phyloP scores from a whole-genome alignment of 768 basidiomycete genomes.

The Favolaschia claudopus region DNA sequence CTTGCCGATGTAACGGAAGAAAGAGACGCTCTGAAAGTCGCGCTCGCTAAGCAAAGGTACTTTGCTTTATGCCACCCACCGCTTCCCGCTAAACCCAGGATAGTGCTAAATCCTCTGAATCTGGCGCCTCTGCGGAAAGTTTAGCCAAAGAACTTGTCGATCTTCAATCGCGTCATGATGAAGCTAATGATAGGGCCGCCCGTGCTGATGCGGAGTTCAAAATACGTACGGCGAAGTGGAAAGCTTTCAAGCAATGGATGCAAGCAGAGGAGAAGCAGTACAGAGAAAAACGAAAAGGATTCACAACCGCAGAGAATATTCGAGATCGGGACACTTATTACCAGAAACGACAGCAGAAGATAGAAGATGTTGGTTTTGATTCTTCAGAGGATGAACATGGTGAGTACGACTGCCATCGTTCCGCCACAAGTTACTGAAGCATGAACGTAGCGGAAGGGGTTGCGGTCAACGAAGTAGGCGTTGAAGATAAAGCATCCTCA shows the following conservation, averaged over 20 bases:
- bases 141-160: conserved; percentile 21
- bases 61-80: neutral
- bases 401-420: no score
- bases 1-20: conserved; percentile 49
- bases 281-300: conserved; percentile 31
- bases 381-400: conserved; percentile 7
- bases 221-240: conserved; percentile 46
- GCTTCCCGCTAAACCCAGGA: neutral
- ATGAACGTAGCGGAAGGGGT: no score
- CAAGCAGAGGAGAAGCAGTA: conserved; percentile 42
- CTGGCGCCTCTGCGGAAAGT: conserved; percentile 12
- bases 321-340: conserved; percentile 28
- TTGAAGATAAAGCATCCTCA: neutral
- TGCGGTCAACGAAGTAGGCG: no score
- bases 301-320: conserved; percentile 39
- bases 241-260: conserved; percentile 51
- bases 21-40: conserved; percentile 7
- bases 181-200: conserved; percentile 30
- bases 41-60: conserved; percentile 10
- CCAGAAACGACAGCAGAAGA: conserved; percentile 30
- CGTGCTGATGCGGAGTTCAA: conserved; percentile 61
- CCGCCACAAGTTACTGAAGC: no score
- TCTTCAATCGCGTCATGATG: conserved; percentile 1
- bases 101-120: conserved; percentile 4
- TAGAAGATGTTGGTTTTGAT: conserved; percentile 12